Evolutionary conservation across 495 filamentous ascomycete genomes (phyloP).

Genomic region (Penicillium crystallinum): DNA sequence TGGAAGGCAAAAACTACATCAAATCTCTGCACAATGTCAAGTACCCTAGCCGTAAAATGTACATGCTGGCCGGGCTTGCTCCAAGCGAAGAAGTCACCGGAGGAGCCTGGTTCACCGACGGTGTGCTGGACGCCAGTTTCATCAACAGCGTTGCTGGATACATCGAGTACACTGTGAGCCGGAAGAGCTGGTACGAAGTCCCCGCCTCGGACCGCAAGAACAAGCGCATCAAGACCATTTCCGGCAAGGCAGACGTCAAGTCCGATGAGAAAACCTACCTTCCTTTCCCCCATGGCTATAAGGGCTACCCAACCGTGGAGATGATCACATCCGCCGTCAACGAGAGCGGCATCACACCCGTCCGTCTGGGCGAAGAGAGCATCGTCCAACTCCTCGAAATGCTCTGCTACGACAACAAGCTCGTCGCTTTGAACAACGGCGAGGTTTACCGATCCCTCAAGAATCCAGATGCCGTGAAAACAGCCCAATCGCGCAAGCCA

Average conservation of each 20-base stretch:
- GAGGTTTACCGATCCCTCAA: constrained; percentile 48
- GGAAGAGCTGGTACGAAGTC: constrained; percentile 59
- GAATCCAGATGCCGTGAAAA: constrained; percentile 35
- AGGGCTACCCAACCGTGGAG: constrained; percentile 68
- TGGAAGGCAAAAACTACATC: constrained; percentile 83
- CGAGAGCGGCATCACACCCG: constrained; percentile 55
- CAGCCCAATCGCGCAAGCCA: constrained; percentile 37
- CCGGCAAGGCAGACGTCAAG: constrained; percentile 31
- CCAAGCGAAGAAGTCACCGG: constrained; percentile 87
- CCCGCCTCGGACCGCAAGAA: constrained; percentile 22
- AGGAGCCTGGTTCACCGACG: constrained; percentile 88
- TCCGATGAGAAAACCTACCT: constrained; percentile 38
- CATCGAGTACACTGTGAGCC: constrained; percentile 66
- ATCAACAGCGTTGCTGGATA: constrained; percentile 64
- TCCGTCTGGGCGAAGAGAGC: constrained; percentile 62
- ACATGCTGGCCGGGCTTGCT: constrained; percentile 59
- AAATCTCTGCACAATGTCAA: constrained; percentile 63
- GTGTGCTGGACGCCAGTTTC: constrained; percentile 79
- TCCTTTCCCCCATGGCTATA: constrained; percentile 64
- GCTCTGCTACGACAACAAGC: constrained; percentile 74
- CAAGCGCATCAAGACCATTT: constrained; percentile 43
- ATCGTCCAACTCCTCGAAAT: constrained; percentile 78
- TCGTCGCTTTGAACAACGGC: constrained; percentile 45
- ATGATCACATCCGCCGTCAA: constrained; percentile 70
- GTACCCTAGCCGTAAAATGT: constrained; percentile 56